Percentiles rank a stretch among this genome's conserved stretches.
Conservation (phyloP, 345 rosid species). For the Rhodomyrtus tomentosa region DNA sequence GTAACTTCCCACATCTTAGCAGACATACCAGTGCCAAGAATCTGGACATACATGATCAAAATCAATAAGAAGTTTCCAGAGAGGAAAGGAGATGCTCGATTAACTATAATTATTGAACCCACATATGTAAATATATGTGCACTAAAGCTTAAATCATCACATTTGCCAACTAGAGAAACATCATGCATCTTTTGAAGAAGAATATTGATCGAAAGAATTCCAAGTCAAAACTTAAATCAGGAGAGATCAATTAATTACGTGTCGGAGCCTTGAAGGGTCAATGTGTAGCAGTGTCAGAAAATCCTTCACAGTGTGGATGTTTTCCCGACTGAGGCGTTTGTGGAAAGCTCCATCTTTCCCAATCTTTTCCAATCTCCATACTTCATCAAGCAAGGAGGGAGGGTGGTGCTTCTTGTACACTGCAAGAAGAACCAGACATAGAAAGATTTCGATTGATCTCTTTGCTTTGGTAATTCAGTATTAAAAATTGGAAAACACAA, state of each 20-base stretch:
- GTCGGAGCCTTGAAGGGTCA: conserved; percentile 66
- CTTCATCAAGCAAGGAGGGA: conserved; percentile 74
- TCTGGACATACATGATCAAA: conserved; percentile 28
- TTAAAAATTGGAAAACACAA: background rate
- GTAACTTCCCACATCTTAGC: conserved; percentile 99
- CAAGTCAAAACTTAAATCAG: background rate
- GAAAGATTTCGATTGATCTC: background rate
- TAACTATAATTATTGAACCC: background rate
- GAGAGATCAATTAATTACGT: conserved; percentile 31
- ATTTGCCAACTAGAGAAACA: background rate
- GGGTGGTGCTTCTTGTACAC: conserved; percentile 98
- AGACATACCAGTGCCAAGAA: conserved; percentile 98
- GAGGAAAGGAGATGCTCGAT: background rate
- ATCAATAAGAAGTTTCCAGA: background rate
- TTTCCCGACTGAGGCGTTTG: conserved; percentile 58
- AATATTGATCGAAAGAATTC: background rate
- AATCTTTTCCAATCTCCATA: conserved; percentile 96
- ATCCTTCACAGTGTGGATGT: conserved; percentile 70
- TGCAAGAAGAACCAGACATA: conserved; percentile 23
- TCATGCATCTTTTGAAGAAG: background rate
- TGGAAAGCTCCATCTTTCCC: conserved; percentile 99
- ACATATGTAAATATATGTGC: background rate
- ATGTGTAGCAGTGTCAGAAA: conserved; percentile 57
- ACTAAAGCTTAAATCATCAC: background rate
- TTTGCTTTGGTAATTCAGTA: background rate